phyloP scores from a whole-genome alignment of 2,329 filamentous ascomycete species.

The Penicillium polonicum region DNA sequence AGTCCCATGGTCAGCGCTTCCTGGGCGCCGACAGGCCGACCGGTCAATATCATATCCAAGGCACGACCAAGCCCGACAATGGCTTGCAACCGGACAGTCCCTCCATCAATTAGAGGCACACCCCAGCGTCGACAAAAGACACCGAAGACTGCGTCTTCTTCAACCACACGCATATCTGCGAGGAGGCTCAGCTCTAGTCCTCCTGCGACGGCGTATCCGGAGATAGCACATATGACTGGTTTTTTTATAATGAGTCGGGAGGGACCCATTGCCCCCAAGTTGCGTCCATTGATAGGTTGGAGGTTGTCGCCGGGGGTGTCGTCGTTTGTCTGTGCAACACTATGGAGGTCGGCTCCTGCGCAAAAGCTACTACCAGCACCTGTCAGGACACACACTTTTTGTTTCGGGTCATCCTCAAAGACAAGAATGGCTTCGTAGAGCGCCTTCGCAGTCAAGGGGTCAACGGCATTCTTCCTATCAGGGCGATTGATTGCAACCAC shows the following conservation, averaged over 20 bases:
- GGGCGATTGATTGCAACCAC: slow-evolving; percentile 57
- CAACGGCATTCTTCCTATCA: slow-evolving; percentile 53
- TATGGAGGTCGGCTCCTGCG: slow-evolving; percentile 54
- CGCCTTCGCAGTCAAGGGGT: slow-evolving; percentile 48
- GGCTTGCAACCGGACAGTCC: slow-evolving; percentile 53
- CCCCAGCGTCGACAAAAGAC: slow-evolving; percentile 57
- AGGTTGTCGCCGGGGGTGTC: slow-evolving; percentile 20
- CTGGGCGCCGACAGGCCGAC: slow-evolving; percentile 48
- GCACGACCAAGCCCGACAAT: slow-evolving; percentile 55
- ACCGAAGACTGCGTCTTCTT: slow-evolving; percentile 55
- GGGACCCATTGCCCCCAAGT: slow-evolving; percentile 53
- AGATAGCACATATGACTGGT: slow-evolving; percentile 53
- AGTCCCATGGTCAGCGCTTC: slow-evolving; percentile 55
- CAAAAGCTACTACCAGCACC: slow-evolving; percentile 53
- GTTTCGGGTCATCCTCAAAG: slow-evolving; percentile 52
- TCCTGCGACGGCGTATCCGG: slow-evolving; percentile 56
- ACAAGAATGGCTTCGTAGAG: slow-evolving; percentile 50
- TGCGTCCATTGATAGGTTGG: slow-evolving; percentile 38
- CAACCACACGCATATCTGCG: slow-evolving; percentile 54
- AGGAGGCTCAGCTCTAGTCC: slow-evolving; percentile 55
- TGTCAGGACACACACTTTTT: slow-evolving; percentile 55
- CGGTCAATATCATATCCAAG: slow-evolving; percentile 59
- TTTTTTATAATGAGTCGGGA: slow-evolving; percentile 52
- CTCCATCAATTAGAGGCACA: slow-evolving; percentile 53
- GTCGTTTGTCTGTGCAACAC: slow-evolving; percentile 35